Evolutionary conservation across 768 basidiomycete species (phyloP).

Genomic region (Podaxis sp.): DNA sequence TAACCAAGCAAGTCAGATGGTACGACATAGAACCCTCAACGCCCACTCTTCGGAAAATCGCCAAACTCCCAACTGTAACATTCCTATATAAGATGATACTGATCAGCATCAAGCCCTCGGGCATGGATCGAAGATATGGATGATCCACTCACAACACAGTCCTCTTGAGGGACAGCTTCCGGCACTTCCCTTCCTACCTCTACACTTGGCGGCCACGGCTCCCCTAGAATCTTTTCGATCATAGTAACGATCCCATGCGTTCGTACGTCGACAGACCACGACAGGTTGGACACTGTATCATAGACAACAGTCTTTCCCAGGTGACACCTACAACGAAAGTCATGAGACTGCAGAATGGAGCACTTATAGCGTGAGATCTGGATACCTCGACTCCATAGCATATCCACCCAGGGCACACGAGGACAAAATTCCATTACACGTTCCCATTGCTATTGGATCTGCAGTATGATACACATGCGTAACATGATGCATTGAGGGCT

Average conservation of each 20-base stretch:
- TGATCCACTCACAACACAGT: constrained; percentile 62
- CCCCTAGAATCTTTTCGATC: constrained; percentile 67
- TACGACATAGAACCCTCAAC: neutral
- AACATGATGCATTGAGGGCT: constrained; percentile 76
- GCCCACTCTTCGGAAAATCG: constrained; percentile 24
- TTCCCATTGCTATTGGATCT: constrained; percentile 91
- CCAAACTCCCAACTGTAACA: constrained; percentile 74
- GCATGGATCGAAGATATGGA: neutral
- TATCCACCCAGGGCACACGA: constrained; percentile 87
- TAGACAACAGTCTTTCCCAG: constrained; percentile 84
- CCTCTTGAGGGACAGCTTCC: constrained; percentile 46
- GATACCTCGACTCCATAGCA: constrained; percentile 74
- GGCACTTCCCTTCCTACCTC: constrained; percentile 67
- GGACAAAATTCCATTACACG: constrained; percentile 78
- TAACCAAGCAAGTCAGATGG: too few species aligned
- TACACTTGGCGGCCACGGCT: constrained; percentile 70
- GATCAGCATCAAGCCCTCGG: neutral
- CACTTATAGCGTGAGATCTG: neutral
- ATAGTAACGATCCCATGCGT: constrained; percentile 78
- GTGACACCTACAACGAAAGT: constrained; percentile 60
- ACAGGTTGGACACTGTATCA: constrained; percentile 84
- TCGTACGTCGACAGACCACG: constrained; percentile 83
- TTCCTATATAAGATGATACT: constrained; percentile 38
- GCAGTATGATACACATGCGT: constrained; percentile 94
- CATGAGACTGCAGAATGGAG: neutral